Evolutionary conservation across 371 early-diverging fungal genomes (phyloP), one percentile per base, ranked within the genome.

Genomic region (Lichtheimia ornata): DNA sequence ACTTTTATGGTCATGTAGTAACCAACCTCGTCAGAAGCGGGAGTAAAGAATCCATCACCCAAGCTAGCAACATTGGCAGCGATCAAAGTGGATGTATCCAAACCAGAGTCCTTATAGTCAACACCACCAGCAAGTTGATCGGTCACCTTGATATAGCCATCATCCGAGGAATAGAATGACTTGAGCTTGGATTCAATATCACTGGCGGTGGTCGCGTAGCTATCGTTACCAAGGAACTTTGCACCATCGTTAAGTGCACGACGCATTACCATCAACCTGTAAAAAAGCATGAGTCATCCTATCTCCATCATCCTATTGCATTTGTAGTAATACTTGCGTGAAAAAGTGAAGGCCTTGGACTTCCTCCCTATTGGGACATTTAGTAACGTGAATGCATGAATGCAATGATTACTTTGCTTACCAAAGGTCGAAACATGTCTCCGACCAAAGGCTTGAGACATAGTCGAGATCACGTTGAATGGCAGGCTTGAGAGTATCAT

Each of bases 61-160:
- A 63, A 43, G 30, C 63, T 60, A 28, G 71, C 70, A 51, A 88
- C 80, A 50, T 91, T 74, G 0, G 79, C 80, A 7, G 88, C 91
- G 18, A 93, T 65, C 20, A 91, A 50, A 2, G 80, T 81, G n/a
- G 90, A 84, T 0, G 77, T 55, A 63, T 93, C 93, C 49, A 91
- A 67, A 3, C 81, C 75, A 45, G 63, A 35, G 3, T 41, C 30
- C 51, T 84, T 84, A 20, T 59, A 51, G 14, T 63, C 60, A 41
- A 77, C 67, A 5, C 82, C 84, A 3, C 67, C 71, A 5, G 56
- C 51, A 6, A 58, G 54, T 25, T 79, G 63, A 13, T 73, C 65
- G 0, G 87, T 81, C 1, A 82, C 67, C 6, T 61, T 44, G 13
- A 87, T 61, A 49, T 79, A 72, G 7, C 65, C 63, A n/a, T 64